Conservation (phyloP, 306 rosid species). For the Alnus rubra region DNA sequence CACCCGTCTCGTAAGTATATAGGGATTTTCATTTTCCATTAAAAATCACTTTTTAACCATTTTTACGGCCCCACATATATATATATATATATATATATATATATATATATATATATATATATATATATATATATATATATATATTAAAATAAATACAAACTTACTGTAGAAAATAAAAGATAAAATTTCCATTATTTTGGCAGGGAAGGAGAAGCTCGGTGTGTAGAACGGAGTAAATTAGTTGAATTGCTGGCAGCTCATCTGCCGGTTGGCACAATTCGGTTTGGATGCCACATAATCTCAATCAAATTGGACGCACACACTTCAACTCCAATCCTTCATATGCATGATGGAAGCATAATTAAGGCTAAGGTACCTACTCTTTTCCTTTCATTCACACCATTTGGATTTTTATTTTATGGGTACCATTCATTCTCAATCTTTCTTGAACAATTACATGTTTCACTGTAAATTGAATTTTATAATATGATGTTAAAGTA, state of each 20-base stretch:
- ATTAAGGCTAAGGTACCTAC: slow-evolving; percentile 44
- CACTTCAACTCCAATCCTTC: slow-evolving; percentile 31
- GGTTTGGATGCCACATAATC: slow-evolving; percentile 33
- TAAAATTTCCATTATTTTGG: not conserved
- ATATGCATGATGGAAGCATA: slow-evolving; percentile 39
- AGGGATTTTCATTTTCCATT: no score
- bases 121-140: no score
- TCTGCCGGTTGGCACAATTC: slow-evolving; percentile 49
- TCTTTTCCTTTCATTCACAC: not conserved
- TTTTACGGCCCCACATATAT: no score
- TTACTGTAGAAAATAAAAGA: not conserved
- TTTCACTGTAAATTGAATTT: no score
- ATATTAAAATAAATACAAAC: no score
- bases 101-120: no score
- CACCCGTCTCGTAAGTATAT: slow-evolving; percentile 9
- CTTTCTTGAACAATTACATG: no score
- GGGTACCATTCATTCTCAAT: not conserved
- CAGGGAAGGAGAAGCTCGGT: slow-evolving; percentile 38
- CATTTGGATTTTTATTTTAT: not conserved
- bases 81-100: no score
- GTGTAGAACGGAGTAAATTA: slow-evolving; percentile 50
- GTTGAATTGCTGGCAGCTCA: slow-evolving; percentile 35
- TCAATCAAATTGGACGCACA: slow-evolving; percentile 39
- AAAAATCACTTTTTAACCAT: not conserved
- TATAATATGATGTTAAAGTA: no score